Base-by-base conservation (phyloP, 805 yeast species). In the Metschnikowia arizonensis region DNA sequence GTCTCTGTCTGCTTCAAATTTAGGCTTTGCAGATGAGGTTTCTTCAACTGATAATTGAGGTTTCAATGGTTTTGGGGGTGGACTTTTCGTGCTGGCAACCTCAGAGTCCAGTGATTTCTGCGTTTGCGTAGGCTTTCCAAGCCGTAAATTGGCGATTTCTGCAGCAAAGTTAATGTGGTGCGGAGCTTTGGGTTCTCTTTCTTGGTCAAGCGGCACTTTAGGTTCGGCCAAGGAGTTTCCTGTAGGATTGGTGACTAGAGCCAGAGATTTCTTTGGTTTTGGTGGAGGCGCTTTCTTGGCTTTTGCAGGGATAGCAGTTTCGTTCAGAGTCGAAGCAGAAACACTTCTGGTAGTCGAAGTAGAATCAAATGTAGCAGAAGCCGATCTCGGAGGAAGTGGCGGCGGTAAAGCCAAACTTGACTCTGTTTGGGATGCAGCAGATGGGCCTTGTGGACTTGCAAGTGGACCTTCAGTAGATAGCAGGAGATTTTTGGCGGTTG, bases 211-310 rank as follows among this genome's bases (percentile, higher is more conserved):
- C 11, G 9, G 19, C 3, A 2, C 19, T 24, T 23, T 24, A n/a
- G 33, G 5, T 9, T 37, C 40, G 8, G 31, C n/a, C n/a, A n/a
- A 26, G 8, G 24, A 17, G 3, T 12, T 25, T 15, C 23, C 33
- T 10, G 65, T 6, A 5, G 29, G 10, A 17, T 33, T 32, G n/a
- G n/a, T 23, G 9, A 37, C 11, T 14, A 23, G 11, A 14, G 35
- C 28, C 18, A 37, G 50, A 2, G 37, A 48, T 49, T 68, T 73
- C 2, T 54, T 47, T 1, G 78, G 77, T 33, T 70, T 73, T 29
- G 76, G 75, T 10, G 75, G 76, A 17, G 76, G 73, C 0, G 60
- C 60, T 43, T 64, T 65, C 51, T 63, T 66, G 12, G 46, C 46
- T 14, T 48, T 48, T 2, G 42, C 39, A 9, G 33, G 33, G 14